Percentiles rank a stretch among this genome's conserved stretches.
These are phyloP conservation scores for Aspergillus fijiensis DNA, from an alignment of 2,329 filamentous ascomycete genomes.

Conservation along the genomic window DNA sequence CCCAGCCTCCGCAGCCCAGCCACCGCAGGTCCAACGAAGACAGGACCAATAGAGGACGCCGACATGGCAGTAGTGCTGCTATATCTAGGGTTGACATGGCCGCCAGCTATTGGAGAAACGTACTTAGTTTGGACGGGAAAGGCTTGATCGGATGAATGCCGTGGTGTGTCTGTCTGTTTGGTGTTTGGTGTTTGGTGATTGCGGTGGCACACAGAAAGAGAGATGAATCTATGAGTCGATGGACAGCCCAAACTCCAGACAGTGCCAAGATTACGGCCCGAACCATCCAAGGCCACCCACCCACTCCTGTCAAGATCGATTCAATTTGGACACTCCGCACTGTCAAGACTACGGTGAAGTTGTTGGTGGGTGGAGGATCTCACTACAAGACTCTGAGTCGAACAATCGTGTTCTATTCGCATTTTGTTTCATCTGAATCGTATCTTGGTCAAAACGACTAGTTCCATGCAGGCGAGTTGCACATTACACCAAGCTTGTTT, in stretches of 20 bases:
- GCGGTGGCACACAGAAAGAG: background rate
- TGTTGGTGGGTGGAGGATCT: no score
- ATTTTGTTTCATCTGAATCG: background rate
- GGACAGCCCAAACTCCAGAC: background rate
- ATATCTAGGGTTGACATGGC: conserved; percentile 10
- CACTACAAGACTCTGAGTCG: no score
- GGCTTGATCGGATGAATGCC: background rate
- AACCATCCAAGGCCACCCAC: background rate
- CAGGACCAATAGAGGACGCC: background rate
- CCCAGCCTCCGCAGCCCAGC: conserved; percentile 20
- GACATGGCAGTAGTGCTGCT: background rate
- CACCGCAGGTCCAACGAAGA: conserved; percentile 6
- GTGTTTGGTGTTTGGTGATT: background rate
- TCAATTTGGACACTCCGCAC: no score
- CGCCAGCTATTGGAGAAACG: conserved; percentile 7
- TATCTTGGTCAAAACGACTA: background rate
- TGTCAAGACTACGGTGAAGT: no score
- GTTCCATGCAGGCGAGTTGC: background rate
- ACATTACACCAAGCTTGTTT: background rate
- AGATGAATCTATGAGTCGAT: background rate
- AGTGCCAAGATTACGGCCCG: background rate
- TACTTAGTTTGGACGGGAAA: background rate
- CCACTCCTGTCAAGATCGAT: background rate
- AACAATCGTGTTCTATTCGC: background rate
- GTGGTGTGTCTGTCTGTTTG: background rate